Conservation (phyloP, 805 yeast genomes). For the Isabelozyma gotoi region DNA sequence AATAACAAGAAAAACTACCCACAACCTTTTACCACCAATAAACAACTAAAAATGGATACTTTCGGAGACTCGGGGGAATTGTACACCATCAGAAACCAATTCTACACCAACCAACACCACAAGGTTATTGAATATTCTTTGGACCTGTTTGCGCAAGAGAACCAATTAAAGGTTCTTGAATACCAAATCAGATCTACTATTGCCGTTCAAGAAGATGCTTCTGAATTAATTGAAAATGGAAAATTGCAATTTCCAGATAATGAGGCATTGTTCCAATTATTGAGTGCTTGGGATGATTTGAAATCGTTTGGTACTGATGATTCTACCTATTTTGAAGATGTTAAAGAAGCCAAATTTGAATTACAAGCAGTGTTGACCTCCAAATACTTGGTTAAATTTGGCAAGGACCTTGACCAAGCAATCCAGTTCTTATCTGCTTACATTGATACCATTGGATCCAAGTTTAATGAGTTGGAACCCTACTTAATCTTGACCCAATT, state of each 20-base stretch:
- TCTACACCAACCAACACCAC: slow-evolving; percentile 57
- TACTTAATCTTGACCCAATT: slow-evolving; percentile 41
- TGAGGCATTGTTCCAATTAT: slow-evolving; percentile 33
- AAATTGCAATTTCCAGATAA: slow-evolving; percentile 32
- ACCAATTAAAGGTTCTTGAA: slow-evolving; percentile 39
- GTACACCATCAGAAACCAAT: slow-evolving; percentile 56
- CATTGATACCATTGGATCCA: slow-evolving; percentile 17
- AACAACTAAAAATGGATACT: slow-evolving; percentile 29
- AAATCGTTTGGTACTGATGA: slow-evolving; percentile 43
- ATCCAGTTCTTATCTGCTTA: slow-evolving; percentile 28
- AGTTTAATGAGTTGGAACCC: slow-evolving; percentile 38
- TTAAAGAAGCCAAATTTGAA: slow-evolving; percentile 32
- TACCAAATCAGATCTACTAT: slow-evolving; percentile 40
- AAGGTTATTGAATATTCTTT: slow-evolving; percentile 39
- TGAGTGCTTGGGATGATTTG: slow-evolving; percentile 45
- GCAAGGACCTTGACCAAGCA: slow-evolving; percentile 37
- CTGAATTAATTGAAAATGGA: slow-evolving; percentile 35
- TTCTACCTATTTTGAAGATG: slow-evolving; percentile 42
- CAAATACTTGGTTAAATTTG: slow-evolving; percentile 35
- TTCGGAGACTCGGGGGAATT: slow-evolving; percentile 49
- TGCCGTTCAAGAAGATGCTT: slow-evolving; percentile 38
- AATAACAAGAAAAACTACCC: not conserved
- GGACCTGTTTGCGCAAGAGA: slow-evolving; percentile 37
- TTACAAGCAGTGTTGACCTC: slow-evolving; percentile 43
- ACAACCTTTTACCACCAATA: not conserved